Conservation (phyloP, 768 basidiomycete genomes). For the Omphalotus guepiniiformis region DNA sequence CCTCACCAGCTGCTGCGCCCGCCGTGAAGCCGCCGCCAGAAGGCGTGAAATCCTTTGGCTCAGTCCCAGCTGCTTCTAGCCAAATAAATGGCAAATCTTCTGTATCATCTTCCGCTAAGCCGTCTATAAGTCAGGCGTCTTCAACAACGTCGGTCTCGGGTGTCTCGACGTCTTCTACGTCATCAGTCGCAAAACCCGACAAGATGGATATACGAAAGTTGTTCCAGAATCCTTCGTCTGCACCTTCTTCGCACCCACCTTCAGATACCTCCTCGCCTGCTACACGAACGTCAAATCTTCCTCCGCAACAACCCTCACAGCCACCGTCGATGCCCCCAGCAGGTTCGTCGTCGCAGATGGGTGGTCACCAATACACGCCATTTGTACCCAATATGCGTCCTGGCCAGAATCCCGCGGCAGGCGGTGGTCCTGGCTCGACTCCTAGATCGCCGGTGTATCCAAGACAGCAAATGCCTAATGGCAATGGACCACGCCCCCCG, state of each 20-base stretch:
- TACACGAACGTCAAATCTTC: slow-evolving; percentile 48
- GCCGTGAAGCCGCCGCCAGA: slow-evolving; percentile 52
- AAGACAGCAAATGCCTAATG: slow-evolving; percentile 57
- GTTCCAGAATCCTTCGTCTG: slow-evolving; percentile 53
- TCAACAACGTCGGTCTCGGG: slow-evolving; percentile 19
- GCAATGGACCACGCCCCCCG: slow-evolving; percentile 50
- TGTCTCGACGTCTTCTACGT: slow-evolving; percentile 16
- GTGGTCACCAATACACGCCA: slow-evolving; percentile 38
- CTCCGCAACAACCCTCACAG: slow-evolving; percentile 37
- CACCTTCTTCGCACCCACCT: slow-evolving; percentile 46
- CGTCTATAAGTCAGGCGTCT: slow-evolving; percentile 26
- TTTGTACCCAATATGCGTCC: slow-evolving; percentile 51
- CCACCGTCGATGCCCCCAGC: too few species aligned
- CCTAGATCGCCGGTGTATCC: slow-evolving; percentile 67
- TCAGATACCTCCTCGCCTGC: slow-evolving; percentile 59
- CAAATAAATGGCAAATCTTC: slow-evolving; percentile 63
- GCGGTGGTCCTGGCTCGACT: slow-evolving; percentile 44
- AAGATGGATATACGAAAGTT: slow-evolving; percentile 57
- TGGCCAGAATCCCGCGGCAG: slow-evolving; percentile 40
- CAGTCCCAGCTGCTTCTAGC: slow-evolving; percentile 54
- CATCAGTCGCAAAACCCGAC: slow-evolving; percentile 17
- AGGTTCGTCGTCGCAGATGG: slow-evolving; percentile 37
- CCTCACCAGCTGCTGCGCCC: slow-evolving; percentile 71
- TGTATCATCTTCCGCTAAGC: slow-evolving; percentile 38
- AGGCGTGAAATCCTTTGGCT: slow-evolving; percentile 78